Evolutionary conservation across 768 basidiomycete species (phyloP).

Genomic region (Cyclocybe aegerita): DNA sequence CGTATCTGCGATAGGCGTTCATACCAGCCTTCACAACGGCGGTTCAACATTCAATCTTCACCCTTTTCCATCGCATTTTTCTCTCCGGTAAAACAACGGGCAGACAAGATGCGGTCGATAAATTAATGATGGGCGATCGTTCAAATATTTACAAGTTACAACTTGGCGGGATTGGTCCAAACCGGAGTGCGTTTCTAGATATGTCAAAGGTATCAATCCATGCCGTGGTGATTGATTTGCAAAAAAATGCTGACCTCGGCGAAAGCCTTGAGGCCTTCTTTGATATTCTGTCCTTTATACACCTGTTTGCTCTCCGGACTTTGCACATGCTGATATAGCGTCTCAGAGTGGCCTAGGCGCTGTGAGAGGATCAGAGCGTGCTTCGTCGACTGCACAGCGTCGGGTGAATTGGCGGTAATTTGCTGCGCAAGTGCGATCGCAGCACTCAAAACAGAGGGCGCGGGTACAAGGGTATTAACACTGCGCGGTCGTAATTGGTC

Average conservation of each 20-base stretch:
- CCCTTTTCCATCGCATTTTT: no score
- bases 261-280: constrained; percentile 75
- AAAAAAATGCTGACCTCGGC: constrained; percentile 44
- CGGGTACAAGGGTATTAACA: constrained; percentile 69
- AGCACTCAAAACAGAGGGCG: constrained; percentile 50
- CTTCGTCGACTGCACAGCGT: constrained; percentile 78
- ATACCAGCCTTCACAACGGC: no score
- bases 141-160: constrained; percentile 29
- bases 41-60: not conserved
- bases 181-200: constrained; percentile 42
- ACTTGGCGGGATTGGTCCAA: constrained; percentile 60
- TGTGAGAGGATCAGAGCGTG: constrained; percentile 60
- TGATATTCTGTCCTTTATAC: constrained; percentile 67
- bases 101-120: not conserved
- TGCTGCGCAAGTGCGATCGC: constrained; percentile 63
- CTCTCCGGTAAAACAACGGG: no score
- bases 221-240: not conserved
- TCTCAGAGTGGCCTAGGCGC: constrained; percentile 49
- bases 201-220: not conserved
- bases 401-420: constrained; percentile 70
- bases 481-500: constrained; percentile 28
- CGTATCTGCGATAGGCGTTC: no score
- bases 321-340: constrained; percentile 43
- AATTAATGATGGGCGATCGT: not conserved
- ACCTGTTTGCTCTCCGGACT: constrained; percentile 50